Conservation (phyloP, 2,329 filamentous ascomycete genomes). For the Ceratocystis cubensis region DNA sequence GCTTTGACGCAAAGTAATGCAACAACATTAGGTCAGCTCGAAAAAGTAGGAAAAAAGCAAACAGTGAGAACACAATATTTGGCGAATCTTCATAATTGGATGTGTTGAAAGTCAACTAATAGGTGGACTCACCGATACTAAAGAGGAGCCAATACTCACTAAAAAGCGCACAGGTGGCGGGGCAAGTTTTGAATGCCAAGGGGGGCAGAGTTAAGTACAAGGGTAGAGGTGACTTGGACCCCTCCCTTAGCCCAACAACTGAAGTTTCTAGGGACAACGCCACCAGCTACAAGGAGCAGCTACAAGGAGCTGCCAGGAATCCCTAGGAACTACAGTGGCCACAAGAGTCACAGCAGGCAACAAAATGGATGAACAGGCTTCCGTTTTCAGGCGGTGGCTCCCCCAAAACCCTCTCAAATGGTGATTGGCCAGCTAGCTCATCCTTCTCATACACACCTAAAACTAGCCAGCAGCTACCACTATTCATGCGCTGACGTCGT, state of each 20-base stretch:
- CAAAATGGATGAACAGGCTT: background rate
- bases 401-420: background rate
- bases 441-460: conserved; percentile 17
- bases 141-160: background rate
- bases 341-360: background rate
- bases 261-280: no score
- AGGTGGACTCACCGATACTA: background rate
- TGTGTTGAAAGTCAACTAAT: background rate
- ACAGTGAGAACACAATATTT: background rate
- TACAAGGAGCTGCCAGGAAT: background rate
- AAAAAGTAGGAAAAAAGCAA: background rate
- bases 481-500: conserved; percentile 19
- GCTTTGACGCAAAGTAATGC: background rate
- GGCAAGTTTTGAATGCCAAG: background rate
- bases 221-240: background rate
- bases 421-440: conserved; percentile 4
- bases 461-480: conserved; percentile 9
- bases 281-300: background rate
- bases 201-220: background rate
- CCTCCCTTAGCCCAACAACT: background rate
- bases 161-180: background rate
- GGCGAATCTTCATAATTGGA: background rate
- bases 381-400: conserved; percentile 16
- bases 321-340: conserved; percentile 15
- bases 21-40: background rate